phyloP scores from a whole-genome alignment of 164 flowering plant genomes.

The Berberis thunbergii region DNA sequence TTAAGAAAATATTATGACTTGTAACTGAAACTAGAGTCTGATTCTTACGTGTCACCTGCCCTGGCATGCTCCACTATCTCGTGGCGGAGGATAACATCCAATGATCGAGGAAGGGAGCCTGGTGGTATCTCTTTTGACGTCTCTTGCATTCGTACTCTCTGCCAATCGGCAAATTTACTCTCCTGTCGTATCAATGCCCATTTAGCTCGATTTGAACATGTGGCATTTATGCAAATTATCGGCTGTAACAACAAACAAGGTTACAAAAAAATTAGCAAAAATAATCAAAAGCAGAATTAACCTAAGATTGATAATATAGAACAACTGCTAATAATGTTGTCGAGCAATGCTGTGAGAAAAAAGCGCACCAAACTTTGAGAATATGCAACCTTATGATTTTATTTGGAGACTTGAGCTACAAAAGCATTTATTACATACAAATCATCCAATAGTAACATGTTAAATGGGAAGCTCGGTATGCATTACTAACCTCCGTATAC shows the following conservation, averaged over 20 bases:
- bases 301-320: neutral
- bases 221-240: constrained; percentile 61
- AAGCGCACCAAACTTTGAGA: too few species aligned
- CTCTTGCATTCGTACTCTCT: constrained; percentile 98
- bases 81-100: constrained; percentile 95
- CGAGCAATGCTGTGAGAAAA: too few species aligned
- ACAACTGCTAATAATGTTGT: constrained; percentile 8
- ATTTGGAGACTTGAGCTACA: too few species aligned
- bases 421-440: too few species aligned
- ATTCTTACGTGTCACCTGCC: constrained; percentile 92
- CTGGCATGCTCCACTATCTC: constrained; percentile 98
- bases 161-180: constrained; percentile 98
- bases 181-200: constrained; percentile 93
- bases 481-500: too few species aligned
- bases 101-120: constrained; percentile 91
- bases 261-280: neutral
- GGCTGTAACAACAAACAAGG: constrained; percentile 49
- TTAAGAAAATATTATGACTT: neutral
- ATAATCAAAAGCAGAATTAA: neutral
- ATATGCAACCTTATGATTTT: too few species aligned
- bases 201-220: constrained; percentile 47
- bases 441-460: too few species aligned
- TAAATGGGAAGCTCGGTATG: too few species aligned
- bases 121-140: constrained; percentile 95
- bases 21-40: neutral